phyloP scores from a whole-genome alignment of 306 rosid genomes.

The Biancaea sappan region DNA sequence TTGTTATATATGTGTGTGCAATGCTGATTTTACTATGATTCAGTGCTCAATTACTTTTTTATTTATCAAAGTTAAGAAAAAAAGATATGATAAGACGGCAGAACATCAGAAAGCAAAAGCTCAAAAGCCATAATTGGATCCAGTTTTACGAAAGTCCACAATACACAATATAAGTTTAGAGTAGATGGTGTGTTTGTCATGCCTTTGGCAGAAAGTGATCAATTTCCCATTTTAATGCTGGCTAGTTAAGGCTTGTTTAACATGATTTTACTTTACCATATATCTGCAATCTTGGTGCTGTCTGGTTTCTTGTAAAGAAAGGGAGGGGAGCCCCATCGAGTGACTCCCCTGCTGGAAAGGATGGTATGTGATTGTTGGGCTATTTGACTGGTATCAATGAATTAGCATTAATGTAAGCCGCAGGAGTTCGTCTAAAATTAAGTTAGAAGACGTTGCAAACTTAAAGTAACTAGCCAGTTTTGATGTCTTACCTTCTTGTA shows the following conservation, averaged over 20 bases:
- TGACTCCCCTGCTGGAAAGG: too few species aligned
- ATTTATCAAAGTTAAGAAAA: background rate
- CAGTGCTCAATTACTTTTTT: too few species aligned
- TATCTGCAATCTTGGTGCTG: conserved; percentile 9
- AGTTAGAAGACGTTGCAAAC: conserved; percentile 9
- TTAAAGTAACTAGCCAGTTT: background rate
- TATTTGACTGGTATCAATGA: background rate
- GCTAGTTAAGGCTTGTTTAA: conserved; percentile 4
- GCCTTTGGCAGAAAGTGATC: background rate
- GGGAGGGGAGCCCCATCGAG: background rate
- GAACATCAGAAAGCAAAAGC: background rate
- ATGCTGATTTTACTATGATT: conserved; percentile 4
- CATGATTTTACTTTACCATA: background rate
- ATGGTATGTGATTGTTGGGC: too few species aligned
- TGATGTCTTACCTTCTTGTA: background rate
- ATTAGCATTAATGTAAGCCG: background rate
- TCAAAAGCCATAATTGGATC: background rate
- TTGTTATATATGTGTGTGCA: too few species aligned
- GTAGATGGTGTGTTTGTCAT: background rate
- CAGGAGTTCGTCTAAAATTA: background rate
- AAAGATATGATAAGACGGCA: background rate
- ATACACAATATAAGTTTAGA: conserved; percentile 2
- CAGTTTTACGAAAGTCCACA: conserved; percentile 3
- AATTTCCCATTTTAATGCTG: background rate
- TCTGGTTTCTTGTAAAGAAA: background rate